Evolutionary conservation across 768 basidiomycete genomes (phyloP).

Genomic region (Suillus plorans): DNA sequence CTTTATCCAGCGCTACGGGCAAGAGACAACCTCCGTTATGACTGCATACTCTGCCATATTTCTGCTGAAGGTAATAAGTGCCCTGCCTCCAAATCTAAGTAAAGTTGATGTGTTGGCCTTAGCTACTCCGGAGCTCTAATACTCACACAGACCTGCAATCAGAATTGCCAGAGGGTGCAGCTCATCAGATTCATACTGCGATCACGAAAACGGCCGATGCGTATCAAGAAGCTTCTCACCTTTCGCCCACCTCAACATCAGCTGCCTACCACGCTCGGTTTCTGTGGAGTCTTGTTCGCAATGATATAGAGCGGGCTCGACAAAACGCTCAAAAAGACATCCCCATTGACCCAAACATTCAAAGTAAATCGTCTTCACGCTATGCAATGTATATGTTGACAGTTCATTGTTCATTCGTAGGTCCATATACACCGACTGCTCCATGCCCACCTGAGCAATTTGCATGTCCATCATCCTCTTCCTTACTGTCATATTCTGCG

Average conservation of each 20-base stretch:
- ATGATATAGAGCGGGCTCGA: conserved; percentile 58
- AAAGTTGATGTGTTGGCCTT: conserved; percentile 9
- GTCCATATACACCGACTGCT: conserved; percentile 18
- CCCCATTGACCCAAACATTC: conserved; percentile 56
- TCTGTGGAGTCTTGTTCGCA: conserved; percentile 63
- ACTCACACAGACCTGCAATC: conserved; percentile 55
- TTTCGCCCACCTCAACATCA: conserved; percentile 59
- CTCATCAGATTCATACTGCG: conserved; percentile 60
- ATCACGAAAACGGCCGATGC: conserved; percentile 76
- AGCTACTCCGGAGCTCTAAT: conserved; percentile 71
- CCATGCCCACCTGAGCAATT: conserved; percentile 25
- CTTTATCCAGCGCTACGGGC: conserved; percentile 66
- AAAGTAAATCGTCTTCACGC: conserved; percentile 37
- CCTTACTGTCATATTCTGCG: conserved; percentile 17
- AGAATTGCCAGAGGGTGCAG: conserved; percentile 60
- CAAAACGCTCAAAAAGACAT: conserved; percentile 40
- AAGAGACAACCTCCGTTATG: conserved; percentile 85
- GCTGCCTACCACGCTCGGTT: conserved; percentile 82
- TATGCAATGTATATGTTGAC: conserved; percentile 9
- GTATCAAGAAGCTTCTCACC: conserved; percentile 68
- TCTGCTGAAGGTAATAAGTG: conserved; percentile 60
- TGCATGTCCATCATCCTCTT: conserved; percentile 12
- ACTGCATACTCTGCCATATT: conserved; percentile 84
- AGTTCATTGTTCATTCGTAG: conserved; percentile 14
- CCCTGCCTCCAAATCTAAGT: conserved; percentile 1